Evolutionary conservation across 148 eudicot genomes (phyloP).

Genomic region (Suaeda aralocaspica): DNA sequence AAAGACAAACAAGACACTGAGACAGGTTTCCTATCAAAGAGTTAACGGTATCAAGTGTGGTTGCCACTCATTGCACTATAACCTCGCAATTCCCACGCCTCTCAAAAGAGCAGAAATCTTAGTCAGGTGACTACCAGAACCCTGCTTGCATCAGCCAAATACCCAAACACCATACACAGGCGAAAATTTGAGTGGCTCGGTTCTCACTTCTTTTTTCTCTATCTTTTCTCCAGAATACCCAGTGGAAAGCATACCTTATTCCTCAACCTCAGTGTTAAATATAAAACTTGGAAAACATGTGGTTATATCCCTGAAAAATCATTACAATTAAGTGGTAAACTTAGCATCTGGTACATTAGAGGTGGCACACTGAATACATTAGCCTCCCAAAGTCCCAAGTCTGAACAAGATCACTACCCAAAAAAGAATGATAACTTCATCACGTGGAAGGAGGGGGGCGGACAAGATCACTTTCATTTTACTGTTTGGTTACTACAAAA

Average conservation of each 20-base stretch:
- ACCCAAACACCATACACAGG: not conserved
- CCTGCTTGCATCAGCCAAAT: not conserved
- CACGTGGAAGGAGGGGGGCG: not conserved
- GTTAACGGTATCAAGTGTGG: constrained; percentile 3
- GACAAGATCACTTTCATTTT: not conserved
- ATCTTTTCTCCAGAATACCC: not conserved
- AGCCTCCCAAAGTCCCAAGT: not conserved
- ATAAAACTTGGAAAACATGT: constrained; percentile 78
- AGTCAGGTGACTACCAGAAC: not conserved
- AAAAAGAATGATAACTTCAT: not conserved
- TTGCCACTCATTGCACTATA: constrained; percentile 1
- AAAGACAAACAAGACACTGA: not conserved
- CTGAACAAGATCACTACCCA: not conserved
- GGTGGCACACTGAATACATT: not conserved
- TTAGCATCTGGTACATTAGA: not conserved
- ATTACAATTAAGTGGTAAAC: not conserved
- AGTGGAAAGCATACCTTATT: constrained; percentile 22
- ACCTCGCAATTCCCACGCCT: not conserved
- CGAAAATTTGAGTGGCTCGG: not conserved
- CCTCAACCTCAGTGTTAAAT: constrained; percentile 72
- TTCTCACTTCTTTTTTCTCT: not conserved
- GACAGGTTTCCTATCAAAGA: not conserved
- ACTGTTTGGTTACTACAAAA: no score
- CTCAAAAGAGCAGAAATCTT: not conserved
- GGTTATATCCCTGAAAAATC: constrained; percentile 58